Conservation (phyloP, 176 grass and related monocot genomes). For the Echinochloa phyllopogon region DNA sequence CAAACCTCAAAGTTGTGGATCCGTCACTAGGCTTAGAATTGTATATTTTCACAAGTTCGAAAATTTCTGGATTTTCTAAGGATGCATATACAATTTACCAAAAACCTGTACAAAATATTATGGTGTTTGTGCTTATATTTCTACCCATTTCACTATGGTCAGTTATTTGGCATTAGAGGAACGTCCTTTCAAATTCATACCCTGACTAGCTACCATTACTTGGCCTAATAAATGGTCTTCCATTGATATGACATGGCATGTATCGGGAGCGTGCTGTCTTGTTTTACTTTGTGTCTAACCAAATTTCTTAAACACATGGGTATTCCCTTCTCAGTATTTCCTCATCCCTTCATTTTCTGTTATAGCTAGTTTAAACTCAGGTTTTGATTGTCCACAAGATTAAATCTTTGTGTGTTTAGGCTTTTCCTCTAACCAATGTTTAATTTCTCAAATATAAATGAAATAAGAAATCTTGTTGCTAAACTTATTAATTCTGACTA, state of each 20-base stretch:
- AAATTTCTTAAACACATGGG: not conserved
- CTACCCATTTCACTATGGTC: not conserved
- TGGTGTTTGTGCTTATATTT: constrained; percentile 16
- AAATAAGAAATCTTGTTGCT: constrained; percentile 14
- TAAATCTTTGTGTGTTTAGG: constrained; percentile 3
- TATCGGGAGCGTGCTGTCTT: not conserved
- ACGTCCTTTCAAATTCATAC: not conserved
- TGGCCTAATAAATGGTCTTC: not conserved
- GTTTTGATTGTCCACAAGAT: not conserved
- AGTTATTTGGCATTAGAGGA: constrained; percentile 33
- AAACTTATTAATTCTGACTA: constrained; percentile 34
- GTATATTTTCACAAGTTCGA: not conserved
- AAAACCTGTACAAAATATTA: not conserved
- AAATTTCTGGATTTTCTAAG: constrained; percentile 16
- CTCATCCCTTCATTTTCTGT: not conserved
- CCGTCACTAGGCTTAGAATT: constrained; percentile 1
- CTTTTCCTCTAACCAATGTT: not conserved
- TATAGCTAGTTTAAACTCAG: constrained; percentile 15
- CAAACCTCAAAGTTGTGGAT: not conserved
- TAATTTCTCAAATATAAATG: constrained; percentile 11
- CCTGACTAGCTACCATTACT: constrained; percentile 1
- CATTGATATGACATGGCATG: constrained; percentile 21
- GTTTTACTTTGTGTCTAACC: not conserved
- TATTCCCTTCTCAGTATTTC: not conserved
- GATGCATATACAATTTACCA: not conserved